phyloP scores from a whole-genome alignment of 768 basidiomycete species.

The Ramaria sp. region DNA sequence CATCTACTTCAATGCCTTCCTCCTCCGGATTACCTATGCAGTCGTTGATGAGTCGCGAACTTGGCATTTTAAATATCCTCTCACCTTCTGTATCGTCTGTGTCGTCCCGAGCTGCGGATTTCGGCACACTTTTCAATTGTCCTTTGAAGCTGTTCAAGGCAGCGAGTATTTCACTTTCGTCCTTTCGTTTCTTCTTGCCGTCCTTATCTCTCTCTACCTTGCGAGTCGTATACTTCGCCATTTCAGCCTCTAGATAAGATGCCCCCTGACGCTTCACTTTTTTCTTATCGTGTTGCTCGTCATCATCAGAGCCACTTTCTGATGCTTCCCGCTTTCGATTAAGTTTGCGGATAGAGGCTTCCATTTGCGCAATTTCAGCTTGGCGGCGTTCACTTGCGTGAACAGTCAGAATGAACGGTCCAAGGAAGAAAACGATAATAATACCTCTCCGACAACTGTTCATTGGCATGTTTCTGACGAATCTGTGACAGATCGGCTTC shows the following conservation, averaged over 20 bases:
- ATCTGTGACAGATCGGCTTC: conserved; percentile 54
- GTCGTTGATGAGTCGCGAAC: neutral
- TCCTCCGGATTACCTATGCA: conserved; percentile 24
- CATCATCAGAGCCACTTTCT: conserved; percentile 33
- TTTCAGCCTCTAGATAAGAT: conserved; percentile 71
- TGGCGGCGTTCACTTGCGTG: conserved; percentile 47
- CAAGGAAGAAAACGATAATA: conserved; percentile 8
- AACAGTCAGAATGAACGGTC: neutral
- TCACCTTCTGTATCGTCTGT: conserved; percentile 10
- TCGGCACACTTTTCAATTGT: conserved; percentile 42
- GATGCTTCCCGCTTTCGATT: conserved; percentile 43
- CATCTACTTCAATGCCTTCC: conserved; percentile 62
- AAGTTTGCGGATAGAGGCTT: conserved; percentile 76
- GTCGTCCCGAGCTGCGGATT: neutral
- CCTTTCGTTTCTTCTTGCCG: conserved; percentile 44
- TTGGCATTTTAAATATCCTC: conserved; percentile 10
- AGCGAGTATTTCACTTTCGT: conserved; percentile 64
- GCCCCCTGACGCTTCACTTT: conserved; percentile 39
- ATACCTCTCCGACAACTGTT: conserved; percentile 55
- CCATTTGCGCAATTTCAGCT: conserved; percentile 78
- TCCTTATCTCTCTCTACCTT: conserved; percentile 39
- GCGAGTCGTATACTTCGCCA: conserved; percentile 66
- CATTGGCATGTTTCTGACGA: conserved; percentile 63
- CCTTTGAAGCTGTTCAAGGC: conserved; percentile 61
- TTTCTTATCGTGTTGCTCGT: conserved; percentile 55